Conservation (phyloP, 1,139 yeast genomes). For the Candida sp. region DNA sequence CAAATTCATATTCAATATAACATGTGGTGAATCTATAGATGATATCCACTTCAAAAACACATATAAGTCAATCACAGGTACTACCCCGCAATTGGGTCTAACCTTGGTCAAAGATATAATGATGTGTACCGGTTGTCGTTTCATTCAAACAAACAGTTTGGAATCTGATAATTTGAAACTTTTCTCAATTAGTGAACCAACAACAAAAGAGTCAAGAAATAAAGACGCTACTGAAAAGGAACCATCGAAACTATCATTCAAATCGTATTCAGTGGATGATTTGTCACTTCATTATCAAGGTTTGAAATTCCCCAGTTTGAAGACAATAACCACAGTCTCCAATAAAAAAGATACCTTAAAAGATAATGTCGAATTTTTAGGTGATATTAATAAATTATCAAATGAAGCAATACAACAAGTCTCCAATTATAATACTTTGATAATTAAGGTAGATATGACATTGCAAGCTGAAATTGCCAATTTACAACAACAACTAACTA, state of each 20-base stretch:
- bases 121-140: conserved; percentile 22
- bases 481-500: conserved; percentile 20
- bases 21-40: conserved; percentile 1
- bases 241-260: not conserved
- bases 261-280: not conserved
- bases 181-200: conserved; percentile 4
- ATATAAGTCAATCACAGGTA: conserved; percentile 3
- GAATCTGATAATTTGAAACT: conserved; percentile 12
- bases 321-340: not conserved
- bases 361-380: conserved; percentile 9
- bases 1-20: not conserved
- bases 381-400: conserved; percentile 18
- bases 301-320: not conserved
- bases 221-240: not conserved
- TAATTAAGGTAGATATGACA: conserved; percentile 21
- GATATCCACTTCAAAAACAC: conserved; percentile 5
- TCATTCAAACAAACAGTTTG: conserved; percentile 11
- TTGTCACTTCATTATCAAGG: not conserved
- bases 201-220: not conserved
- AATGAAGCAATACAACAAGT: conserved; percentile 13
- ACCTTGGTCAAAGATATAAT: conserved; percentile 21
- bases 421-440: conserved; percentile 15
- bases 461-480: conserved; percentile 18
- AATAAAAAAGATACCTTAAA: not conserved
- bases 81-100: conserved; percentile 5